Percentiles rank a stretch among this genome's conserved stretches.
These are phyloP conservation scores for Xylaria sp. DNA, from an alignment of 2,329 filamentous ascomycete genomes.

Conservation along the genomic window DNA sequence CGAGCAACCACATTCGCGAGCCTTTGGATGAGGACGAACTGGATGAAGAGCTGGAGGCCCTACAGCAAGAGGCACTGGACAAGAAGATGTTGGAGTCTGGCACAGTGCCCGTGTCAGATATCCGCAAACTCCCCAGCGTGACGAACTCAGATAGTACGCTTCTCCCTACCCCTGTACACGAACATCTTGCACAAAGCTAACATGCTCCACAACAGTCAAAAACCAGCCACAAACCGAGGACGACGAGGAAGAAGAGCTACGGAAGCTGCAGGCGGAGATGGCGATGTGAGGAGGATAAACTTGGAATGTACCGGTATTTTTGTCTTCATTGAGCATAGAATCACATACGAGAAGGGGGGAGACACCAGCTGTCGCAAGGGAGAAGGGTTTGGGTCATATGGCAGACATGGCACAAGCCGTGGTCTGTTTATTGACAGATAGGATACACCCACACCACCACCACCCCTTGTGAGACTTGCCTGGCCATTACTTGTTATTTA, in stretches of 20 bases:
- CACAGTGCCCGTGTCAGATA: slow-evolving; percentile 79
- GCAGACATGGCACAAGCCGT: slow-evolving; percentile 15
- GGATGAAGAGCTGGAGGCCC: slow-evolving; percentile 79
- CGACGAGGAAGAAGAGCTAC: slow-evolving; percentile 93
- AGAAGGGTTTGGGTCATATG: slow-evolving; percentile 18
- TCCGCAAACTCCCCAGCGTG: slow-evolving; percentile 75
- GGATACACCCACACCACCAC: slow-evolving; percentile 8
- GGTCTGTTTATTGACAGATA: slow-evolving; percentile 10
- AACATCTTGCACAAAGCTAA: slow-evolving; percentile 24
- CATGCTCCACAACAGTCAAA: slow-evolving; percentile 51
- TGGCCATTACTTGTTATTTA: slow-evolving; percentile 10
- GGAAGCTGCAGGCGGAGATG: slow-evolving; percentile 95
- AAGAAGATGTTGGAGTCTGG: slow-evolving; percentile 92
- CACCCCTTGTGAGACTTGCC: neutral
- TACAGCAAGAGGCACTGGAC: slow-evolving; percentile 93
- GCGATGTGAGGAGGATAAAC: slow-evolving; percentile 71
- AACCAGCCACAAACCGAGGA: slow-evolving; percentile 69
- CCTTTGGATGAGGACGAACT: slow-evolving; percentile 84
- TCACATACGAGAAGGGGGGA: slow-evolving; percentile 16
- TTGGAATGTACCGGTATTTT: slow-evolving; percentile 14
- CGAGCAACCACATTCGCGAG: slow-evolving; percentile 69
- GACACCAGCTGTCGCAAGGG: slow-evolving; percentile 10
- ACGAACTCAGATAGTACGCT: slow-evolving; percentile 77
- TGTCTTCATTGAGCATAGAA: slow-evolving; percentile 28
- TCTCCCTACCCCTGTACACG: neutral